These are phyloP conservation scores for Clarireedia paspali DNA, from an alignment of 2,329 filamentous ascomycete species.

Conservation along the genomic window DNA sequence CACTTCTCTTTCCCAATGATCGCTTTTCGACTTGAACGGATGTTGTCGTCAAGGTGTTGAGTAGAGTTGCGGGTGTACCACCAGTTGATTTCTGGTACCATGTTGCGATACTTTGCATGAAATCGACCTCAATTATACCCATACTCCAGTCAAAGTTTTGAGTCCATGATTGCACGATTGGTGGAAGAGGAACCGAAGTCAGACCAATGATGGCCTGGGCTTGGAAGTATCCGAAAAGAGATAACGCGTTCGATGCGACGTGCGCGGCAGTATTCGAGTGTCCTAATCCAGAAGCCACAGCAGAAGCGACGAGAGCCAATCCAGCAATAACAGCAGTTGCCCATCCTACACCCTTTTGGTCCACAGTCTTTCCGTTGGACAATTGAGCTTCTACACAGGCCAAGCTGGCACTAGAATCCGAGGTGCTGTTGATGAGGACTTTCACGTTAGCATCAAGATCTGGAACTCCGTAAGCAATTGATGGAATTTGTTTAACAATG, in stretches of 20 bases:
- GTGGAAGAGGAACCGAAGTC: constrained; percentile 71
- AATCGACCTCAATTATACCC: constrained; percentile 84
- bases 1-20: constrained; percentile 46
- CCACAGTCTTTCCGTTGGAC: constrained; percentile 87
- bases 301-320: constrained; percentile 74
- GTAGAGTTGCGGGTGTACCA: constrained; percentile 70
- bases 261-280: constrained; percentile 93
- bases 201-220: constrained; percentile 87
- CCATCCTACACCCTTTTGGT: constrained; percentile 85
- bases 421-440: constrained; percentile 69
- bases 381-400: constrained; percentile 84
- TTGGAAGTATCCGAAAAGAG: constrained; percentile 93
- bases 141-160: constrained; percentile 98
- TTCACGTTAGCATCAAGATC: constrained; percentile 83
- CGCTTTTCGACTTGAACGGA: constrained; percentile 72
- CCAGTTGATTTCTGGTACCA: constrained; percentile 96
- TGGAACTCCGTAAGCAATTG: constrained; percentile 81
- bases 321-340: constrained; percentile 81
- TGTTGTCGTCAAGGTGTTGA: constrained; percentile 64
- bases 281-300: constrained; percentile 80
- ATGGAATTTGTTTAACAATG: constrained; percentile 61
- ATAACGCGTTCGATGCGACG: constrained; percentile 85
- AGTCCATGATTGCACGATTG: constrained; percentile 86
- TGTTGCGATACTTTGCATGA: constrained; percentile 80
- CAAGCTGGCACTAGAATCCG: constrained; percentile 49